A percentile compares a stretch with the other conserved stretches of the same genome.
Conservation (phyloP, 345 rosid genomes). For the Salix viminalis region DNA sequence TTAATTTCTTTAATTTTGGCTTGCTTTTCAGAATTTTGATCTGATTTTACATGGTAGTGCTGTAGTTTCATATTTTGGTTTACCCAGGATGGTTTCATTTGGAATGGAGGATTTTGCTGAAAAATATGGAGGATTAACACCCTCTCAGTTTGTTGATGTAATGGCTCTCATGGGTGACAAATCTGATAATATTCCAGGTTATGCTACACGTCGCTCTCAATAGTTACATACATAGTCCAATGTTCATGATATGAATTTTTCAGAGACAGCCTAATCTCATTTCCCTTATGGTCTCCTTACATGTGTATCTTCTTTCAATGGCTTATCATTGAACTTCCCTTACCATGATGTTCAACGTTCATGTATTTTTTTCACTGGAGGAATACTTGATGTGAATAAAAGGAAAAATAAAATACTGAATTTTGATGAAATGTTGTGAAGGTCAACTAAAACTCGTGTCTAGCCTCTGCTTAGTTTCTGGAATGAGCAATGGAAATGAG, state of each 20-base stretch:
- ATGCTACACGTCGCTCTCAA: neutral
- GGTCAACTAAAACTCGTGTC: neutral
- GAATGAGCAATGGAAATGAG: neutral
- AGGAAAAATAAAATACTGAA: too few species aligned
- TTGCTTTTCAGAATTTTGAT: neutral
- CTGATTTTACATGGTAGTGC: neutral
- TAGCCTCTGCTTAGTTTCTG: neutral
- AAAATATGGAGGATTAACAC: conserved; percentile 65
- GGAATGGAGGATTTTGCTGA: conserved; percentile 90
- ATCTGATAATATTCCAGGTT: conserved; percentile 91
- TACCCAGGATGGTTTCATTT: conserved; percentile 80
- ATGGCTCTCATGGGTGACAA: conserved; percentile 79
- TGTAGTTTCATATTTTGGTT: conserved; percentile 16
- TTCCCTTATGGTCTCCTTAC: neutral
- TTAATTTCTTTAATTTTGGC: neutral
- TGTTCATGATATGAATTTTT: neutral
- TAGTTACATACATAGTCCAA: neutral
- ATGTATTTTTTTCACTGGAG: neutral
- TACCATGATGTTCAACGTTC: neutral
- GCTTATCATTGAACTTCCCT: neutral
- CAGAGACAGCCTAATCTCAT: neutral
- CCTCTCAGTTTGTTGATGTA: conserved; percentile 84
- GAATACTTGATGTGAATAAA: too few species aligned
- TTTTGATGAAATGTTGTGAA: neutral
- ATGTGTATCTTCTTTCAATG: neutral